Evolutionary conservation across 83 land plant species (phyloP).

Genomic region (Isoetes engelmannii): DNA sequence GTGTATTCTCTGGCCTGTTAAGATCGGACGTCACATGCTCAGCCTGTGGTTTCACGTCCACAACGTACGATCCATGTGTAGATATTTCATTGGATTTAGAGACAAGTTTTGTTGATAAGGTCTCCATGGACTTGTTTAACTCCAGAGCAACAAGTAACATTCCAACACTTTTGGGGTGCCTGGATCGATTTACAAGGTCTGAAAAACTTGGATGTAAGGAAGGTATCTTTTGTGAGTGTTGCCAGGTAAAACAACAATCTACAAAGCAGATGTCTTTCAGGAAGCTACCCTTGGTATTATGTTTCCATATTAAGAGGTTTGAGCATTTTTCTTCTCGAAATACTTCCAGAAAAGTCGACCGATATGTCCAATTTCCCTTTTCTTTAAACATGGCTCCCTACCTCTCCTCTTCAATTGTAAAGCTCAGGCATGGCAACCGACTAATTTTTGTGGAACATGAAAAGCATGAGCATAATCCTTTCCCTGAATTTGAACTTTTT

Average conservation of each 20-base stretch:
- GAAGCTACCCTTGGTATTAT: slow-evolving; percentile 74
- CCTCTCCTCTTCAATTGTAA: slow-evolving; percentile 70
- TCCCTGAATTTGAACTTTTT: slow-evolving; percentile 78
- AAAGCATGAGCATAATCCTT: slow-evolving; percentile 21
- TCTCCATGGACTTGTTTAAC: slow-evolving; percentile 21
- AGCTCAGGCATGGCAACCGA: slow-evolving; percentile 72
- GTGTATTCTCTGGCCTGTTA: slow-evolving; percentile 75
- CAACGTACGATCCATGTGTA: slow-evolving; percentile 84
- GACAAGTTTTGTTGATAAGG: slow-evolving; percentile 30
- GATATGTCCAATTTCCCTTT: slow-evolving; percentile 81
- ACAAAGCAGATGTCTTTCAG: slow-evolving; percentile 88
- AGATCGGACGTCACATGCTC: slow-evolving; percentile 89
- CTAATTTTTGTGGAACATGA: slow-evolving; percentile 47
- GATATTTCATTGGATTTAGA: slow-evolving; percentile 83
- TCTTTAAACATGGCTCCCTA: slow-evolving; percentile 73
- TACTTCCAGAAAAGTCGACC: slow-evolving; percentile 69
- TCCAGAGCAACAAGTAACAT: slow-evolving; percentile 9
- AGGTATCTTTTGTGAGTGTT: slow-evolving; percentile 71
- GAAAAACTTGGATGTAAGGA: slow-evolving; percentile 75
- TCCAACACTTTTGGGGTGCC: slow-evolving; percentile 69
- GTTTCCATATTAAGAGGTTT: slow-evolving; percentile 89
- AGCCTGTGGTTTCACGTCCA: slow-evolving; percentile 83
- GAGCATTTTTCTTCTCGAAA: slow-evolving; percentile 61
- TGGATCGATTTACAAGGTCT: slow-evolving; percentile 79
- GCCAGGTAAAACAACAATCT: slow-evolving; percentile 66